phyloP scores from a whole-genome alignment of 805 yeast genomes.

The Saccharomyces mikatae region DNA sequence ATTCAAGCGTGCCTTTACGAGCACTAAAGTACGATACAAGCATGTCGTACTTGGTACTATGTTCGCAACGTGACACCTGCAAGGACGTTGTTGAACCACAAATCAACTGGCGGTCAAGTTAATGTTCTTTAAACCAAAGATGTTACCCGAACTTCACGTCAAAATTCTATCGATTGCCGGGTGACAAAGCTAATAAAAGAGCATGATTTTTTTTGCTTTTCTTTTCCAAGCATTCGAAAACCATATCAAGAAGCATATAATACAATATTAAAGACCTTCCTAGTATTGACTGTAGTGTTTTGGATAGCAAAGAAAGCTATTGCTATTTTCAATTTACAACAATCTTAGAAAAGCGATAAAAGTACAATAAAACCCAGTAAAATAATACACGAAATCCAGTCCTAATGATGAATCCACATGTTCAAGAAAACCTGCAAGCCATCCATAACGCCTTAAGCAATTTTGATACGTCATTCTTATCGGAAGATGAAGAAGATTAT shows the following conservation, averaged over 20 bases:
- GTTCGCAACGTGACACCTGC: not conserved
- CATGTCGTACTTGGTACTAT: not conserved
- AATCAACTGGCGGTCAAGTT: too few relatives aligned
- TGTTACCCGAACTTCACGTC: not conserved
- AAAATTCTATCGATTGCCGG: not conserved
- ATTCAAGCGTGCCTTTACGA: not conserved
- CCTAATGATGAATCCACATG: conserved; percentile 21
- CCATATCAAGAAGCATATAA: not conserved
- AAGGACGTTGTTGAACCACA: not conserved
- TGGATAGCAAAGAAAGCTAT: not conserved
- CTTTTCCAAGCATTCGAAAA: not conserved
- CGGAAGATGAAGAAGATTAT: conserved; percentile 32
- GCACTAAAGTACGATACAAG: too few relatives aligned
- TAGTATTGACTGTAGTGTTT: not conserved
- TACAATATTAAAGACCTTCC: not conserved
- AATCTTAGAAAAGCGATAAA: not conserved
- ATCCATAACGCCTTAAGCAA: conserved; percentile 26
- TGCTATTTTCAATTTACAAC: not conserved
- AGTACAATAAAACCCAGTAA: not conserved
- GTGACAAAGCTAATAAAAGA: not conserved
- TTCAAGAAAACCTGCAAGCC: conserved; percentile 25
- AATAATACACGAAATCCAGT: too few relatives aligned
- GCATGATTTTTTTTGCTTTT: not conserved
- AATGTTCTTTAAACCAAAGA: not conserved
- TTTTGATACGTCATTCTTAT: conserved; percentile 28